These are phyloP conservation scores for Puccinia novopanici DNA, from an alignment of 1,284 basidiomycete genomes.

Conservation along the genomic window DNA sequence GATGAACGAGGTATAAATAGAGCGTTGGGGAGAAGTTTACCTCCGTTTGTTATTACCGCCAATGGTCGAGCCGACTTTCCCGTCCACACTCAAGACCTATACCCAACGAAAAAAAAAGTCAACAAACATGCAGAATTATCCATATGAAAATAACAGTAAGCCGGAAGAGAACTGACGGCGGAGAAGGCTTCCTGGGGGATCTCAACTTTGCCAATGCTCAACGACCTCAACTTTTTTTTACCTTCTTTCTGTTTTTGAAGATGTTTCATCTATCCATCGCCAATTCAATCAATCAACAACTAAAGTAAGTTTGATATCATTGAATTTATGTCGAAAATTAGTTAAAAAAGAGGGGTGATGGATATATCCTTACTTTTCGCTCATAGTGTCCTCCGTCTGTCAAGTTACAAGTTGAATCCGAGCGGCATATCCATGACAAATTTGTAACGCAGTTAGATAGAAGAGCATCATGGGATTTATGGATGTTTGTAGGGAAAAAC, in stretches of 20 bases:
- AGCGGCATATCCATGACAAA: constrained; percentile 47
- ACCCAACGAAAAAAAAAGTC: not conserved
- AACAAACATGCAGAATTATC: not conserved
- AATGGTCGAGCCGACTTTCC: not conserved
- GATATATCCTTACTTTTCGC: constrained; percentile 65
- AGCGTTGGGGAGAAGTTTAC: not conserved
- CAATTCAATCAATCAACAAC: not conserved
- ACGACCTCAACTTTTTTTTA: constrained; percentile 78
- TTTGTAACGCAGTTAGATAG: too few species aligned
- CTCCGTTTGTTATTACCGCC: not conserved
- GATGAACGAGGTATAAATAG: not conserved
- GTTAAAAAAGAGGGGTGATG: too few species aligned
- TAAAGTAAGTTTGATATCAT: not conserved
- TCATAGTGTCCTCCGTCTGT: constrained; percentile 72
- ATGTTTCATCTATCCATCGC: constrained; percentile 68
- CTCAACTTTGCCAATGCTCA: constrained; percentile 63
- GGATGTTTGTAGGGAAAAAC: constrained; percentile 61
- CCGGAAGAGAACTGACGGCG: constrained; percentile 1
- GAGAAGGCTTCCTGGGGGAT: constrained; percentile 87
- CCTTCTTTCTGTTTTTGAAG: constrained; percentile 89
- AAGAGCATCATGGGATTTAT: constrained; percentile 13
- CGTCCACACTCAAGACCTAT: constrained; percentile 31
- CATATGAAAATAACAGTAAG: not conserved
- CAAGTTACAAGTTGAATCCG: not conserved
- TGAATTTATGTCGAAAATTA: too few species aligned